Conservation (phyloP, 2,329 filamentous ascomycete genomes). For the Blastomyces silverae region DNA sequence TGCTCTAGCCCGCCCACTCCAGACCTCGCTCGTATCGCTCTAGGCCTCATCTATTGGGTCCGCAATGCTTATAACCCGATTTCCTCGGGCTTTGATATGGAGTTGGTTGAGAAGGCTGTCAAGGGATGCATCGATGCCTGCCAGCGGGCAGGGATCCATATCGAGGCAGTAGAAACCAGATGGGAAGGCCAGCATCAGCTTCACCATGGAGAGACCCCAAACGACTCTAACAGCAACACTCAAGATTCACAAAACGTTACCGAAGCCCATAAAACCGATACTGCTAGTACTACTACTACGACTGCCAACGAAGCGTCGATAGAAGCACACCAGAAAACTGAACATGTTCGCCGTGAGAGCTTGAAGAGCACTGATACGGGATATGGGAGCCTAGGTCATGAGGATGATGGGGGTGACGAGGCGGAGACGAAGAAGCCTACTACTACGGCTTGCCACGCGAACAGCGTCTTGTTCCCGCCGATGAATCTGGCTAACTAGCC, state of each 20-base stretch:
- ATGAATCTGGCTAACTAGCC: not conserved
- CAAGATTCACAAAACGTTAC: not conserved
- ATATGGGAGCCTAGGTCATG: slow-evolving; percentile 31
- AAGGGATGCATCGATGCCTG: slow-evolving; percentile 35
- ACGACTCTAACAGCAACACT: too few relatives aligned
- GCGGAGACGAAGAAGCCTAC: not conserved
- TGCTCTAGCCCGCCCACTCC: slow-evolving; percentile 21
- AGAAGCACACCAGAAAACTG: slow-evolving; percentile 13
- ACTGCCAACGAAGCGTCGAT: slow-evolving; percentile 13
- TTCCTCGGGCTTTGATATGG: slow-evolving; percentile 38
- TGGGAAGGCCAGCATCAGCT: slow-evolving; percentile 5
- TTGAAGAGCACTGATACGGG: slow-evolving; percentile 37
- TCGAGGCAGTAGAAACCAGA: slow-evolving; percentile 25
- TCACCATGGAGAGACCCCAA: not conserved
- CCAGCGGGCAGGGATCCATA: slow-evolving; percentile 32
- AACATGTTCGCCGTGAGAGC: slow-evolving; percentile 23
- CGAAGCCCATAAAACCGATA: not conserved
- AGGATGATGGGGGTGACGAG: slow-evolving; percentile 12
- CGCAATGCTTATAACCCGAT: slow-evolving; percentile 40
- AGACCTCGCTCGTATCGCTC: slow-evolving; percentile 36
- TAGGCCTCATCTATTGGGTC: slow-evolving; percentile 41
- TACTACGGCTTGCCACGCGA: not conserved
- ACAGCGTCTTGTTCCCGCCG: not conserved
- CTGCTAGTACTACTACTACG: too few relatives aligned
- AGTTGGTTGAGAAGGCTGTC: slow-evolving; percentile 35